A percentile compares a stretch with the other conserved stretches of the same genome.
These are phyloP conservation scores for Aureobasidium lini DNA, from an alignment of 2,329 filamentous ascomycete species.

Conservation along the genomic window DNA sequence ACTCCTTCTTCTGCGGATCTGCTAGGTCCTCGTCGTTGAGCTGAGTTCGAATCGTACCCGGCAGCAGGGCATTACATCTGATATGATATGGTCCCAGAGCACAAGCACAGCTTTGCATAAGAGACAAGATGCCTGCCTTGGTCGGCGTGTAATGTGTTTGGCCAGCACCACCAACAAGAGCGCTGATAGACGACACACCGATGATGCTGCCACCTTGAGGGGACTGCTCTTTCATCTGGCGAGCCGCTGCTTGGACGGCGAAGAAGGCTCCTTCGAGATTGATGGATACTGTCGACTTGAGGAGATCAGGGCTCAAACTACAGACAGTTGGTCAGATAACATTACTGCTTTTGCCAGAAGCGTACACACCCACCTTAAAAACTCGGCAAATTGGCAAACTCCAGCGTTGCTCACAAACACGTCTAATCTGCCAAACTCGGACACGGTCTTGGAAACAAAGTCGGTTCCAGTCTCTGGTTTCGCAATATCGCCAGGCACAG, in stretches of 20 bases:
- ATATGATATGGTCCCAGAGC: slow-evolving; percentile 70
- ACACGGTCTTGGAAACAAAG: slow-evolving; percentile 60
- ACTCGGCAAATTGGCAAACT: slow-evolving; percentile 81
- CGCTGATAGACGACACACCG: slow-evolving; percentile 64
- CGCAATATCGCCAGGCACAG: slow-evolving; percentile 70
- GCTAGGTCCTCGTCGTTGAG: slow-evolving; percentile 74
- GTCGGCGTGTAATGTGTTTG: slow-evolving; percentile 86
- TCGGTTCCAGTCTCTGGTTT: slow-evolving; percentile 61
- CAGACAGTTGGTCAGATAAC: background rate
- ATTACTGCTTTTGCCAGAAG: no score
- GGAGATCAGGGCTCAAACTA: slow-evolving; percentile 61
- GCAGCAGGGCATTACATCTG: slow-evolving; percentile 74
- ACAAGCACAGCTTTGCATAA: slow-evolving; percentile 79
- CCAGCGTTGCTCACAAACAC: slow-evolving; percentile 86
- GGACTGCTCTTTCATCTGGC: slow-evolving; percentile 63
- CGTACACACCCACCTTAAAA: slow-evolving; percentile 52
- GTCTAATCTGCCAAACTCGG: slow-evolving; percentile 47
- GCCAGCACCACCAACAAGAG: slow-evolving; percentile 67
- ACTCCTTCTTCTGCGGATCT: slow-evolving; percentile 62
- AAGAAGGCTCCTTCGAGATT: slow-evolving; percentile 89
- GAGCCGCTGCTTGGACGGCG: slow-evolving; percentile 73
- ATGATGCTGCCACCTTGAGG: slow-evolving; percentile 69
- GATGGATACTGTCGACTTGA: slow-evolving; percentile 63
- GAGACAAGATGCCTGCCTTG: slow-evolving; percentile 70
- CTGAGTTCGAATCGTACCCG: slow-evolving; percentile 76